These are phyloP conservation scores for Thuja plicata DNA, from an alignment of 83 land plant genomes.

Conservation along the genomic window DNA sequence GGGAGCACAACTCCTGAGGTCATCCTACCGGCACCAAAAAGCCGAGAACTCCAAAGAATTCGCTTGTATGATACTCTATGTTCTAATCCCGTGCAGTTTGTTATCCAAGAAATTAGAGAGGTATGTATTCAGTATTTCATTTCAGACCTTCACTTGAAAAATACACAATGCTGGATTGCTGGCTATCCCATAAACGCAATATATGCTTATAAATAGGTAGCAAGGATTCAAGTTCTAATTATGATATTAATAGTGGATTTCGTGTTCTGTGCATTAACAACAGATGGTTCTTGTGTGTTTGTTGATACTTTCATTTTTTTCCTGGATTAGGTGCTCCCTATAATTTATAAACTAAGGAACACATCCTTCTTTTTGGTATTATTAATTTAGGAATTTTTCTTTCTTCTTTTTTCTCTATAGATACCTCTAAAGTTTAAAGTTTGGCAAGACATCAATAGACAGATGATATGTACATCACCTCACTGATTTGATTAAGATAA, in stretches of 20 bases:
- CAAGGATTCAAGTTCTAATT: neutral
- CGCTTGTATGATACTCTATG: conserved; percentile 60
- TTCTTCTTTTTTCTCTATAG: too few relatives aligned
- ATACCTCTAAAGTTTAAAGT: neutral
- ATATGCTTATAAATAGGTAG: neutral
- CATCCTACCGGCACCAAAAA: conserved; percentile 39
- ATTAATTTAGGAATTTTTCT: neutral
- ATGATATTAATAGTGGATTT: neutral
- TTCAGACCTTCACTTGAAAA: neutral
- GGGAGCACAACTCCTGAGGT: conserved; percentile 34
- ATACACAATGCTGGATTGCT: neutral
- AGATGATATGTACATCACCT: neutral
- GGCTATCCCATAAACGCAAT: neutral
- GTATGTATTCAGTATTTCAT: conserved; percentile 23
- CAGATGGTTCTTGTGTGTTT: neutral
- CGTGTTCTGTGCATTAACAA: neutral
- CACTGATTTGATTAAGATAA: neutral
- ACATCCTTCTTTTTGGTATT: neutral
- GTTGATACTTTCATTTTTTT: neutral
- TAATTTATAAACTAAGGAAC: neutral
- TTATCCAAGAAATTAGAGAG: conserved; percentile 50
- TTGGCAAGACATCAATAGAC: neutral
- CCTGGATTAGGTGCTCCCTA: neutral
- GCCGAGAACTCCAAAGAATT: conserved; percentile 63
- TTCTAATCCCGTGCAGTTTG: conserved; percentile 48